Evolutionary conservation across 495 filamentous ascomycete species (phyloP).

Genomic region (Penicillium maclennaniae): DNA sequence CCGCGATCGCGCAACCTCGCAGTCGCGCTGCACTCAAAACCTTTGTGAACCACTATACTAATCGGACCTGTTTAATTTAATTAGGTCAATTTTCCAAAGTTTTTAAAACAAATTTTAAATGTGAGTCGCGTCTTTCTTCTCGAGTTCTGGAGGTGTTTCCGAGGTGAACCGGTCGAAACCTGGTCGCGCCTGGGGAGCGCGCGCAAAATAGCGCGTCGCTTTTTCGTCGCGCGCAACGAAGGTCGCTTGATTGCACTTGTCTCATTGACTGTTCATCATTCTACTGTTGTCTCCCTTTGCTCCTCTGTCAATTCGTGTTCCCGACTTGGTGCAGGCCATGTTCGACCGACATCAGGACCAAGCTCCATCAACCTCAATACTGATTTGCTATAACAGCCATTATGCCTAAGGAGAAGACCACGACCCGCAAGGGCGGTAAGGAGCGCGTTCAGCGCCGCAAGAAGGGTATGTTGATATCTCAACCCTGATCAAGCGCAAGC

Average conservation of each 20-base stretch:
- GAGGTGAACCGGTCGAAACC: neutral
- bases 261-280: neutral
- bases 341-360: neutral
- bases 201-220: neutral
- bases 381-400: constrained; percentile 29
- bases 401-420: constrained; percentile 74
- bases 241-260: neutral
- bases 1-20: constrained; percentile 5
- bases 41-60: constrained; percentile 1
- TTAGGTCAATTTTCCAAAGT: neutral
- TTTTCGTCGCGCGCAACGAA: neutral
- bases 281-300: neutral
- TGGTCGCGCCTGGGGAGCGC: neutral
- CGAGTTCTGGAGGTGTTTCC: neutral
- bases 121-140: neutral
- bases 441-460: constrained; percentile 63
- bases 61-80: constrained; percentile 9
- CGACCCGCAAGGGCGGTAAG: constrained; percentile 52
- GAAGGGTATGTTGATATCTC: constrained; percentile 64
- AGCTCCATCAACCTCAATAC: neutral
- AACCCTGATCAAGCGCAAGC: constrained; percentile 4
- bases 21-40: constrained; percentile 6
- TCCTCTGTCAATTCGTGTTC: neutral
- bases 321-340: neutral
- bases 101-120: neutral